A percentile compares a stretch with the other conserved stretches of the same genome.
Conservation (phyloP, 495 filamentous ascomycete genomes). For the Trichoderma asperelloides region DNA sequence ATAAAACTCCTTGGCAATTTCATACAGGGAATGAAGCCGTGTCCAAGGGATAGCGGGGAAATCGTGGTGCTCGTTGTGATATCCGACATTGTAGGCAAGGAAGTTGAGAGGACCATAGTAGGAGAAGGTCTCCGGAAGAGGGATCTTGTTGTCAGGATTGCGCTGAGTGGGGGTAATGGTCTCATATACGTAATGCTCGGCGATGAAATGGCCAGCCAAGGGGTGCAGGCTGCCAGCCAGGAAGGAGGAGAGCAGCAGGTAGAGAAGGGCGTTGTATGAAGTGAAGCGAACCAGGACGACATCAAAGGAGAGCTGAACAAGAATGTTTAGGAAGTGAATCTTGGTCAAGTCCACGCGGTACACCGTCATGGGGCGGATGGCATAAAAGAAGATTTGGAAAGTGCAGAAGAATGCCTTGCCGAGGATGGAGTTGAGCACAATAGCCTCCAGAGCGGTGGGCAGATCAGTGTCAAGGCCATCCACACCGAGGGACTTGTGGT, state of each 20-base stretch:
- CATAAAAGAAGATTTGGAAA: conserved; percentile 99
- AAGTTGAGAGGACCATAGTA: conserved; percentile 94
- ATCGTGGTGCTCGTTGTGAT: conserved; percentile 98
- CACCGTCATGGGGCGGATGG: conserved; percentile 92
- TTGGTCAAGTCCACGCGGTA: conserved; percentile 81
- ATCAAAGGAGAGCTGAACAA: conserved; percentile 72
- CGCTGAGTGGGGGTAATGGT: conserved; percentile 49
- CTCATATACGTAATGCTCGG: conserved; percentile 97
- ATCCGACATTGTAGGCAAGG: conserved; percentile 90
- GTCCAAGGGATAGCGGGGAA: conserved; percentile 98
- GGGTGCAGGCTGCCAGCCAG: conserved; percentile 90
- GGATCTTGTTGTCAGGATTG: conserved; percentile 48
- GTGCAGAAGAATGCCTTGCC: conserved; percentile 99
- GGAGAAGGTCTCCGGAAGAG: conserved; percentile 88
- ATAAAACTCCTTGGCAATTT: conserved; percentile 90
- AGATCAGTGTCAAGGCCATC: conserved; percentile 95
- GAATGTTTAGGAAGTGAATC: conserved; percentile 75
- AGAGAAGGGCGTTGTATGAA: conserved; percentile 55
- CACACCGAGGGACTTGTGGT: conserved; percentile 98
- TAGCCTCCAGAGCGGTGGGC: conserved; percentile 81
- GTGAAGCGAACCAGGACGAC: conserved; percentile 48
- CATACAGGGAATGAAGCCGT: conserved; percentile 59
- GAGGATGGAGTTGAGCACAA: conserved; percentile 90
- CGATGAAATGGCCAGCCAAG: conserved; percentile 96
- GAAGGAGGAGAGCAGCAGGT: conserved; percentile 81